These are phyloP conservation scores for Rasamsonia emersonii DNA, from an alignment of 2,329 filamentous ascomycete species.

Conservation along the genomic window DNA sequence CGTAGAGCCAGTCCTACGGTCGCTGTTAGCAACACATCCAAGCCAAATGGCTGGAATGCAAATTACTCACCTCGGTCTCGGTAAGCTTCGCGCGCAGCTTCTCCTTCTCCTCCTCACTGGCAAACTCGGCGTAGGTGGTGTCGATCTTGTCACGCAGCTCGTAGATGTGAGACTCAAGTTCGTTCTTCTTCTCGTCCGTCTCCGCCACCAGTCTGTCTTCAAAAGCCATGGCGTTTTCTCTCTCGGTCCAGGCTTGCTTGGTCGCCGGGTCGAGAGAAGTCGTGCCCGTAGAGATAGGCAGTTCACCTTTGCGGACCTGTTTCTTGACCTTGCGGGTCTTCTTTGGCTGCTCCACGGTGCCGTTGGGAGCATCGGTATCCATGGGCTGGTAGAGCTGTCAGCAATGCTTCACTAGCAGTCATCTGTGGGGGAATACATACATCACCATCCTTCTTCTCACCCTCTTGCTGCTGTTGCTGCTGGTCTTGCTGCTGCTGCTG, in stretches of 20 bases:
- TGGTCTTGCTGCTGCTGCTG: too few species aligned
- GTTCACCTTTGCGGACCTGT: slow-evolving; percentile 93
- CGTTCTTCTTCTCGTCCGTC: slow-evolving; percentile 99
- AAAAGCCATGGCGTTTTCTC: slow-evolving; percentile 86
- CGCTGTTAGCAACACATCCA: slow-evolving; percentile 15
- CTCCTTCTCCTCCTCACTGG: slow-evolving; percentile 84
- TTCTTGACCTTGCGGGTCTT: slow-evolving; percentile 98
- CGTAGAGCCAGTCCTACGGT: slow-evolving; percentile 88
- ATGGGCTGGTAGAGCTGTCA: slow-evolving; percentile 54
- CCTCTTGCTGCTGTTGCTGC: too few species aligned
- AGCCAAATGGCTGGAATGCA: neutral
- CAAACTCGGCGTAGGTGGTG: slow-evolving; percentile 80
- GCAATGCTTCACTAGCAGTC: neutral
- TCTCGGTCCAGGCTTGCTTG: slow-evolving; percentile 65
- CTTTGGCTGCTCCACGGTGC: slow-evolving; percentile 59
- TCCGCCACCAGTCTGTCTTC: slow-evolving; percentile 98
- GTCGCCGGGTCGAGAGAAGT: slow-evolving; percentile 62
- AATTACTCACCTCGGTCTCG: slow-evolving; percentile 74
- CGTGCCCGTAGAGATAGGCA: slow-evolving; percentile 77
- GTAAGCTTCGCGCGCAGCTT: slow-evolving; percentile 78
- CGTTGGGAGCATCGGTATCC: slow-evolving; percentile 64
- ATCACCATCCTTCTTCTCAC: slow-evolving; percentile 54
- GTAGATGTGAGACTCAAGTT: slow-evolving; percentile 96
- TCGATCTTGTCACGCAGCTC: slow-evolving; percentile 93
- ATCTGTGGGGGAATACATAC: slow-evolving; percentile 24